Percentiles rank a stretch among this genome's conserved stretches.
Conservation (phyloP, 2,329 filamentous ascomycete species). For the Grosmannia serpens region DNA sequence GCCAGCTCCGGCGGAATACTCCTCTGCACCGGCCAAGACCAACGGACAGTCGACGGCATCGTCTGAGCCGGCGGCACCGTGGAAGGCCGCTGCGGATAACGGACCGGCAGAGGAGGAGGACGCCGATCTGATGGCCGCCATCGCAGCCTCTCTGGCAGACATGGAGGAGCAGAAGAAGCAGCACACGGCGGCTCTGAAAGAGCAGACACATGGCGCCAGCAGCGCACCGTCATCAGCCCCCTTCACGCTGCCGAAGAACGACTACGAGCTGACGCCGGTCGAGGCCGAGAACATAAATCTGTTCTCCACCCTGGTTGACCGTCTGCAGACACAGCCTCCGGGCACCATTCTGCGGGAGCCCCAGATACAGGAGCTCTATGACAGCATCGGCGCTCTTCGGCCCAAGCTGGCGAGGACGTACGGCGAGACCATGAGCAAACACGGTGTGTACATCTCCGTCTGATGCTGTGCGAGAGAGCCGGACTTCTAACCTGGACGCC, state of each 20-base stretch:
- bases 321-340: slow-evolving; percentile 86
- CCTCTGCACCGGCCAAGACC: slow-evolving; percentile 14
- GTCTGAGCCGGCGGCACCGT: slow-evolving; percentile 6
- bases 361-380: slow-evolving; percentile 95
- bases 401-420: slow-evolving; percentile 93
- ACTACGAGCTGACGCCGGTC: slow-evolving; percentile 85
- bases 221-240: slow-evolving; percentile 36
- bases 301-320: slow-evolving; percentile 86
- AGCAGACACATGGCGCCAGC: slow-evolving; percentile 51
- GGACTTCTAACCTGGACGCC: not conserved
- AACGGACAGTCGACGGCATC: slow-evolving; percentile 23
- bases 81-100: not conserved
- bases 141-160: slow-evolving; percentile 85
- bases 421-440: slow-evolving; percentile 99
- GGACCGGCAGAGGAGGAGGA: slow-evolving; percentile 44
- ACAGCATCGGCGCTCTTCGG: slow-evolving; percentile 85
- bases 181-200: slow-evolving; percentile 73
- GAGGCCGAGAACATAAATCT: slow-evolving; percentile 97
- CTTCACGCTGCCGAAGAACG: slow-evolving; percentile 64
- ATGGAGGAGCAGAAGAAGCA: slow-evolving; percentile 98
- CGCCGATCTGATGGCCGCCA: slow-evolving; percentile 84
- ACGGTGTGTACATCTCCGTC: slow-evolving; percentile 41
- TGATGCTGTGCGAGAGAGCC: not conserved
- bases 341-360: slow-evolving; percentile 94
- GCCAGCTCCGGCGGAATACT: slow-evolving; percentile 21